phyloP scores from a whole-genome alignment of 2,329 filamentous ascomycete species.

The Ascochyta rabiei region DNA sequence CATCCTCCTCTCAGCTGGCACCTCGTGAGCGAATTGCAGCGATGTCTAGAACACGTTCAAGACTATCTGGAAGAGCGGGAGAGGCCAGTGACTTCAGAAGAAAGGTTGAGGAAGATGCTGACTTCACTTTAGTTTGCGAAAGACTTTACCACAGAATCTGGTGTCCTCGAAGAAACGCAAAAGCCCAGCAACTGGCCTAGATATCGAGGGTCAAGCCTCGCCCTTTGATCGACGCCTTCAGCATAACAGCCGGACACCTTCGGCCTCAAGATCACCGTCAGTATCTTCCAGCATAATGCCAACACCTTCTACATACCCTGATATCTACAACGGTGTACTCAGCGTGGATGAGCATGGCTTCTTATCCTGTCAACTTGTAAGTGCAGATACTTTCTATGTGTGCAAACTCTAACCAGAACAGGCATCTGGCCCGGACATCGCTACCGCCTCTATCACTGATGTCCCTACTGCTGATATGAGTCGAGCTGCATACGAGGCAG shows the following conservation, averaged over 20 bases:
- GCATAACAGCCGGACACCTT: conserved; percentile 22
- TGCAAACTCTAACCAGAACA: neutral
- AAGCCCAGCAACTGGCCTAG: conserved; percentile 22
- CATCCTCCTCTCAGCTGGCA: conserved; percentile 53
- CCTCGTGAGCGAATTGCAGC: conserved; percentile 45
- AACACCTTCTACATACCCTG: conserved; percentile 7
- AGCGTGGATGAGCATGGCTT: conserved; percentile 46
- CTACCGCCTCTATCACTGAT: conserved; percentile 25
- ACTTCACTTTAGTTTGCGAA: conserved; percentile 17
- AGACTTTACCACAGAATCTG: neutral
- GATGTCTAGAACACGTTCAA: conserved; percentile 51
- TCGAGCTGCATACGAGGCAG: conserved; percentile 31
- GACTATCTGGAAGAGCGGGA: conserved; percentile 47
- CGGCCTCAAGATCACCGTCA: conserved; percentile 31
- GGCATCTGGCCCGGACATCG: neutral
- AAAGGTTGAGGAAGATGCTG: neutral
- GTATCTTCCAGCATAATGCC: conserved; percentile 20
- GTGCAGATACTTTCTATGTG: neutral
- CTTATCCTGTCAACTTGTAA: conserved; percentile 44
- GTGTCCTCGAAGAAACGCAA: conserved; percentile 33
- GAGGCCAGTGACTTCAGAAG: conserved; percentile 24
- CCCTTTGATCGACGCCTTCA: conserved; percentile 26
- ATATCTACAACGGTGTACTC: conserved; percentile 52
- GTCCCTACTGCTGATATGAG: conserved; percentile 49
- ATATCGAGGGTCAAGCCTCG: conserved; percentile 27